These are phyloP conservation scores for Penicillium verrucosum DNA, from an alignment of 2,329 filamentous ascomycete species.

Conservation along the genomic window DNA sequence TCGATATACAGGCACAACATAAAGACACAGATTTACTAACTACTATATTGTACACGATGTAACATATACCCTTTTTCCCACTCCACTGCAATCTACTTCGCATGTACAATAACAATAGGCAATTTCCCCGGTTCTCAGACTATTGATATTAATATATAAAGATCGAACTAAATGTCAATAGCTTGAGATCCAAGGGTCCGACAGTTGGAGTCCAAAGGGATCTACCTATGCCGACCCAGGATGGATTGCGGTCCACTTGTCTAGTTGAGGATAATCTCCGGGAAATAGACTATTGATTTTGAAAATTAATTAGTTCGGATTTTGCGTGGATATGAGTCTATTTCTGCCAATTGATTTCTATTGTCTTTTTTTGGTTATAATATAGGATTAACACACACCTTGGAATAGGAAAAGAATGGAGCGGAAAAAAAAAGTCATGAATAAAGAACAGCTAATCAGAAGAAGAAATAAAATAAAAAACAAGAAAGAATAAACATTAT, in stretches of 20 bases:
- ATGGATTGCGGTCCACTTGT: background rate
- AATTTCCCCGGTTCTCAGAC: background rate
- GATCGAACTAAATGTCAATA: background rate
- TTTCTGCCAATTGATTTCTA: background rate
- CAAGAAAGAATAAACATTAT: background rate
- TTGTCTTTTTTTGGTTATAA: background rate
- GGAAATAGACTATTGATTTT: background rate
- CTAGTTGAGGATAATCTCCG: background rate
- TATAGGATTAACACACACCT: background rate
- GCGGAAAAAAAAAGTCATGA: background rate
- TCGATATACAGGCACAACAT: background rate
- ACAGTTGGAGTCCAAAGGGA: background rate
- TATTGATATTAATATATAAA: slow-evolving; percentile 1
- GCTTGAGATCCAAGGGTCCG: background rate
- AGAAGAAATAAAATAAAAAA: background rate
- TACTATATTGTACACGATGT: background rate
- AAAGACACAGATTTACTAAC: background rate
- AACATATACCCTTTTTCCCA: background rate
- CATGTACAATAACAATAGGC: background rate
- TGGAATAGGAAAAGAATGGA: background rate
- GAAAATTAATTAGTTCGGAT: background rate
- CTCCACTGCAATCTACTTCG: background rate
- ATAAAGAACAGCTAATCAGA: background rate
- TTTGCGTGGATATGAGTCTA: background rate
- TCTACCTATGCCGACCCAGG: background rate